Evolutionary conservation across 2,329 filamentous ascomycete genomes (phyloP), one percentile per base, ranked within the genome.

Genomic region (Calonectria pseudoturangicola): DNA sequence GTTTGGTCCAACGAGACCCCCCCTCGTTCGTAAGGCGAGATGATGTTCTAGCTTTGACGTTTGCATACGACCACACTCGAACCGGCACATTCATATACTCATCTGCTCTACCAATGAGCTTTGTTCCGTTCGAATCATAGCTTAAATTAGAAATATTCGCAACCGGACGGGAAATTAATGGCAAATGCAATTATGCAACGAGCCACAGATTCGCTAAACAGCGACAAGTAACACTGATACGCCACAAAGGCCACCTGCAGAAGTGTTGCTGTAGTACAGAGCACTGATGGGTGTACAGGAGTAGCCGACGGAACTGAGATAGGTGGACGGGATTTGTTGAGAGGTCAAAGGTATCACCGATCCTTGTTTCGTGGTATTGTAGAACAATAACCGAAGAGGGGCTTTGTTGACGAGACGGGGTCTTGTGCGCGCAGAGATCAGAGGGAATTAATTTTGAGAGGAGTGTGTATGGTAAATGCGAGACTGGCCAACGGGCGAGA

Each of bases 181-280:
- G 28, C 41, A 66, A 25, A 48, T 50, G 25, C 45, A 18, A 62
- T 36, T 50, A 36, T 50, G 16, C n/a, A 28, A 33, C 33, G 30
- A 56, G 43, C 25, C 47, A 64, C 47, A 13, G 33, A 58, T 13
- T 41, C 67, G 50, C 67, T 36, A 58, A 56, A 64, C 54, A 51
- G 72, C 62, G 74, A 70, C 58, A 73, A 68, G 70, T 70, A 74
- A 43, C 70, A 76, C 70, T 69, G 70, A 71, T 73, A 75, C 72
- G 69, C 62, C 73, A 62, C 68, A 54, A 70, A 77, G 76, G 77
- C 73, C 75, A 48, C 67, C 30, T 74, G 76, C 76, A 79, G 39
- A 5, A 39, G 43, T 71, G 68, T 41, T 70, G 73, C 70, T 30
- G 27, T 58, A 60, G 47, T 63, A 68, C 67, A 41, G 50, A 33